Base-by-base conservation (phyloP, 257 asterid genomes). In the Vinca minor region DNA sequence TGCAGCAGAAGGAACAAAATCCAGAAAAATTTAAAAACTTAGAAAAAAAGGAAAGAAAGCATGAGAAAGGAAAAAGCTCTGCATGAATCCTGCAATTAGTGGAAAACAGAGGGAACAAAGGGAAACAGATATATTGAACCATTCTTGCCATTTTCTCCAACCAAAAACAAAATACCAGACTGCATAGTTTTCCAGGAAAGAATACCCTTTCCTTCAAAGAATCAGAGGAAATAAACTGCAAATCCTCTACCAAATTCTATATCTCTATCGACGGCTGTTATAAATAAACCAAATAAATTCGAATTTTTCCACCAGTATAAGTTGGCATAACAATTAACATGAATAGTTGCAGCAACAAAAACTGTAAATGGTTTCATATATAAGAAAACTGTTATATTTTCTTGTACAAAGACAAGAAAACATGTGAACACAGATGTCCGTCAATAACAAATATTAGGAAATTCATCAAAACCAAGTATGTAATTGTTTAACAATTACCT, bases 401-500 rank as follows among this genome's bases (percentile, higher is more conserved):
- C n/a, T n/a, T n/a, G n/a, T n/a, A n/a, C 4, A 67, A 2, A 9
- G 20, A 65, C 34, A 47, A 61, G 1, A 4, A 7, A 48, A 13
- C 12, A 49, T 13, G 23, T 32, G 1, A 66, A 66, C 23, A 42
- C 2, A 55, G 14, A 44, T 57, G 15, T 21, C 20, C 26, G 36
- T n/a, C 39, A 25, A 15, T 29, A 1, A 29, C 4, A 55, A 53
- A 53, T 15, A 55, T 29, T 55, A 29, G 41, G 0, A 15, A 31
- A 55, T 55, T 55, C 39, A 55, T 55, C 25, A 31, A 1, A 17
- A 49, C 45, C 46, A 69, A n/a, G n/a, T 35, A 44, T 59, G 35
- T 44, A 69, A 44, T 12, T n/a, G n/a, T n/a, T n/a, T n/a, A n/a
- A n/a, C n/a, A 2, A 48, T 59, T 76, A 89, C 99, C 99, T 71